Evolutionary conservation across 106 monocot genomes (phyloP).

Genomic region (Allium sativum): DNA sequence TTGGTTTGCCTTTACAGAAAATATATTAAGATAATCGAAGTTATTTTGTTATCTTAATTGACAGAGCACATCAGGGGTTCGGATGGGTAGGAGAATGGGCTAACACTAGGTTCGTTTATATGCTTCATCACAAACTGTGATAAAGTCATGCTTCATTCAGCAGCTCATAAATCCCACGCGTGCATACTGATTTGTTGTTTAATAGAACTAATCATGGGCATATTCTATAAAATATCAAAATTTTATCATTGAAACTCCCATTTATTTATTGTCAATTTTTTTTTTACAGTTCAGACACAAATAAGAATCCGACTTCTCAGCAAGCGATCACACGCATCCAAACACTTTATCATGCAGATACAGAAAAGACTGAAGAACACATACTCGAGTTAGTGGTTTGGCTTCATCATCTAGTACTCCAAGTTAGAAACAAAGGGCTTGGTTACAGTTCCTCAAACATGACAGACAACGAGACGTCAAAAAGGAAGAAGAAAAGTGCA

Average conservation of each 20-base stretch:
- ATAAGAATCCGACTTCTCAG: conserved; percentile 9
- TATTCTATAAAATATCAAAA: background rate
- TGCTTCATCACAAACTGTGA: background rate
- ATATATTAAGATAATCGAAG: background rate
- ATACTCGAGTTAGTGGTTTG: conserved; percentile 41
- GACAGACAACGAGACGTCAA: background rate
- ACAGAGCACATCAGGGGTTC: conserved; percentile 88
- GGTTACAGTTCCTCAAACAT: conserved; percentile 18
- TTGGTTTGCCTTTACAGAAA: background rate
- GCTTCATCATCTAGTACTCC: conserved; percentile 39
- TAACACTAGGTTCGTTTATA: conserved; percentile 43
- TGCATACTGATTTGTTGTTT: too few species aligned
- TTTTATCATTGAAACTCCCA: background rate
- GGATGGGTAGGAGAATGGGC: conserved; percentile 98
- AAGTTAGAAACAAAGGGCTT: conserved; percentile 34
- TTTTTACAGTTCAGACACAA: conserved; percentile 28
- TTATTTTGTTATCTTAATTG: background rate
- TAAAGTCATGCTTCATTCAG: too few species aligned
- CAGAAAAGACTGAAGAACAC: conserved; percentile 40
- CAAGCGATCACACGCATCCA: conserved; percentile 25
- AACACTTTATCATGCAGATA: conserved; percentile 48
- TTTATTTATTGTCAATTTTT: background rate
- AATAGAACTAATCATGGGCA: too few species aligned
- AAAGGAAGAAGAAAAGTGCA: background rate
- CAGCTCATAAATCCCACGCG: too few species aligned